Conservation (phyloP, 805 yeast genomes). For the Yarrowia sp. region DNA sequence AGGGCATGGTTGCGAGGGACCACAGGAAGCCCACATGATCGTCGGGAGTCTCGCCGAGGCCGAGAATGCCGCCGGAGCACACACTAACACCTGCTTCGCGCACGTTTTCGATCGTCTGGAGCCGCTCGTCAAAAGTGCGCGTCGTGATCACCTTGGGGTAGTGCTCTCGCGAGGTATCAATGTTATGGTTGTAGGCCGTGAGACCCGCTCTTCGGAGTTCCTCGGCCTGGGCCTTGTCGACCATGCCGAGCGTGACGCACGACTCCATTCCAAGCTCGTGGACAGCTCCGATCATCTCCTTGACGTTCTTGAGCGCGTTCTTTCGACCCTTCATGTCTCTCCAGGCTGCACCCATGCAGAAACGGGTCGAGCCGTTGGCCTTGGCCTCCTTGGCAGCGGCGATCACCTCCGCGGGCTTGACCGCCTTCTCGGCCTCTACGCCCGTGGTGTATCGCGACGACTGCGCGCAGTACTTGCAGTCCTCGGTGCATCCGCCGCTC, state of each 20-base stretch:
- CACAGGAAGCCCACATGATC: slow-evolving; percentile 68
- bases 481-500: slow-evolving; percentile 80
- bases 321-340: slow-evolving; percentile 79
- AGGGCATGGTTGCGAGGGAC: slow-evolving; percentile 63
- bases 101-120: slow-evolving; percentile 63
- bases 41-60: slow-evolving; percentile 69
- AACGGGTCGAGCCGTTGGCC: slow-evolving; percentile 68
- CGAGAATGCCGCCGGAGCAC: slow-evolving; percentile 78
- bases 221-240: slow-evolving; percentile 60
- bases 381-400: slow-evolving; percentile 64
- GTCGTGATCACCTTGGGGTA: slow-evolving; percentile 72
- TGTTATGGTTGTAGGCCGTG: slow-evolving; percentile 79
- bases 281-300: slow-evolving; percentile 62
- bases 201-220: slow-evolving; percentile 64
- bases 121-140: slow-evolving; percentile 67
- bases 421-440: slow-evolving; percentile 63
- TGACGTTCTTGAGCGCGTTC: slow-evolving; percentile 58
- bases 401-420: slow-evolving; percentile 60
- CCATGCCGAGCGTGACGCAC: slow-evolving; percentile 81
- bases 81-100: slow-evolving; percentile 62
- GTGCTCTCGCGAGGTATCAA: slow-evolving; percentile 76
- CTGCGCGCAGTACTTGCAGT: slow-evolving; percentile 79
- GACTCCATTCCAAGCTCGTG: slow-evolving; percentile 69
- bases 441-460: slow-evolving; percentile 66
- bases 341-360: slow-evolving; percentile 89